Base-by-base conservation (phyloP, 306 rosid species). In the Acacia acuminata region DNA sequence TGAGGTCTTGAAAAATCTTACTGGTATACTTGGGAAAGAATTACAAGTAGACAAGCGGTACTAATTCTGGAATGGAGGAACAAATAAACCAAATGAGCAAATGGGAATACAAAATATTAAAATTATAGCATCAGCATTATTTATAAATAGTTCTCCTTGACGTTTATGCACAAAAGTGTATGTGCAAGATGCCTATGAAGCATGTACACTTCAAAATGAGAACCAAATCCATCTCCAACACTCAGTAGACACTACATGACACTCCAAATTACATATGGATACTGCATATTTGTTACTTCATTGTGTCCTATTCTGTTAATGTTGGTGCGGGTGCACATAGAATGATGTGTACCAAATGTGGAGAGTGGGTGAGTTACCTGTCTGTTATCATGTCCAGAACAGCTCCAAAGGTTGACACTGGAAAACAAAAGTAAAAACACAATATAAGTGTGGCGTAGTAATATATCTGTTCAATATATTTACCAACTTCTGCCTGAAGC, bases 341-440 rank as follows among this genome's bases (percentile, higher is more conserved):
- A 64, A 64, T 8, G 51, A 42, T 40, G 74, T 4, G 36, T 6
- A 7, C 48, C 74, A 73, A 36, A 60, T 60, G 82, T 64, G 27
- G 64, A 50, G 63, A 45, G 53, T 60, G 73, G 73, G 47, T 76
- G 74, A 82, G 77, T 77, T 76, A 94, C 99, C 99, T 90, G 92
- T 96, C 99, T 63, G 98, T 92, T 82, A 96, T 87, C 98, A 96
- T 96, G 90, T 96, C 99, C 88, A 96, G 88, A 87, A 96, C 99
- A 80, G 99, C 97, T 79, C 99, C 99, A 87, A 96, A 96, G 71
- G 97, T 96, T 73, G 98, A 94, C 81, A 94, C 99, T 96, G 90
- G 90, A 87, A 77, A 87, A 50, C 30, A 70, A 79, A 80, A 85
- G 69, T 51, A 73, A 84, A 68, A 73, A 73, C 3, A 75, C 56